Evolutionary conservation across 352 stramenopile genomes (phyloP), one percentile per base, ranked within the genome.

Genomic region (Globisporangium okanoganense): DNA sequence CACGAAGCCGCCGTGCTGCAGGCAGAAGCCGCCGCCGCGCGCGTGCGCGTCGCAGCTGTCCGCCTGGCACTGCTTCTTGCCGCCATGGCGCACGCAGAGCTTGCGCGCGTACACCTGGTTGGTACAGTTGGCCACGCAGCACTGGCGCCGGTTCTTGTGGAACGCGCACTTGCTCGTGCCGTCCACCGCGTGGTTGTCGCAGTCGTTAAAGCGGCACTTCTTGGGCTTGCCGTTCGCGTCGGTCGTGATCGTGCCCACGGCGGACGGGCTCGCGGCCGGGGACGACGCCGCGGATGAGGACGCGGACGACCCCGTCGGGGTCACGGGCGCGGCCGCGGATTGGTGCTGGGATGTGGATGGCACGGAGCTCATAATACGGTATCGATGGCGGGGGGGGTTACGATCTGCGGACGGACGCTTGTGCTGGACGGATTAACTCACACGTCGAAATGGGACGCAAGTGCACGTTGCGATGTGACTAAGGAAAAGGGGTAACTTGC

Each of bases 61-160:
- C 5, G 78, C 78, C 49, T 90, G 79, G 55, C 83, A 93, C 58
- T 90, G 79, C 59, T 89, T 89, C 68, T 90, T 90, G 36, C 83
- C 83, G 49, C 83, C 83, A 61, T 93, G 83, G 41, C 83, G 83
- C 53, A 93, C 83, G 61, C 83, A 93, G 38, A 93, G 65, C 64
- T 91, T 89, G 40, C 83, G 83, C 56, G 83, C 83, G 63, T 91
- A 90, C 20, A 93, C 83, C 66, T 93, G 83, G 70, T 93, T 93
- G 12, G 79, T 91, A 69, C 83, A 93, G 68, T 88, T 89, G 33
- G 79, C 75, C 20, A 90, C 78, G 68, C 78, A 88, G 69, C 83
- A 93, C 58, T 90, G 78, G 33, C 81, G 78, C 52, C 83, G 79
- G 63, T 93, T 93, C 70, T 91, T 90, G 71, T 93, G 83, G 66